These are phyloP conservation scores for Capsicum chinense DNA, from an alignment of 257 asterid genomes.

Conservation along the genomic window DNA sequence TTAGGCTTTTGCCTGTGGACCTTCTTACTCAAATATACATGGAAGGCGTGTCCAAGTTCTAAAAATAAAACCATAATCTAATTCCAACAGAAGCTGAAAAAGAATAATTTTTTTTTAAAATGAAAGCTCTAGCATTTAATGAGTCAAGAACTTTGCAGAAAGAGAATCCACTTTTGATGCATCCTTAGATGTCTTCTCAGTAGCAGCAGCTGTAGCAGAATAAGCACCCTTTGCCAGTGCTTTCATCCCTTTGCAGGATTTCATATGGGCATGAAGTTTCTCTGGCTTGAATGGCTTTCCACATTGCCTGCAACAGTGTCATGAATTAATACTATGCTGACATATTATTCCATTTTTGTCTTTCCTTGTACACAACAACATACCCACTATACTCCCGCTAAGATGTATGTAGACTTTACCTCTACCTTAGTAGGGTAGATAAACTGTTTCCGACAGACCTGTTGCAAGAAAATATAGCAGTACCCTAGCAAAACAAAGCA, in stretches of 20 bases:
- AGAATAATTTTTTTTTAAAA: not conserved
- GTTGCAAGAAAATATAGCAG: no score
- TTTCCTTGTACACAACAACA: not conserved
- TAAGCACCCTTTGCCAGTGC: constrained; percentile 47
- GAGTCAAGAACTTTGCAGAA: constrained; percentile 50
- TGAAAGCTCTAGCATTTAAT: constrained; percentile 26
- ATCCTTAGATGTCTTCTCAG: constrained; percentile 42
- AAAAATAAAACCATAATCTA: constrained; percentile 24
- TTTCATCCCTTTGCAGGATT: constrained; percentile 77
- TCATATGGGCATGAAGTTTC: constrained; percentile 81
- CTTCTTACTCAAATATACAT: constrained; percentile 38
- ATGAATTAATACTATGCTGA: not conserved
- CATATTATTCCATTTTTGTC: not conserved
- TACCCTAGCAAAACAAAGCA: no score
- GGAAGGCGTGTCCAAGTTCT: not conserved
- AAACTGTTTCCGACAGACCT: no score
- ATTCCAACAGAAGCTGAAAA: not conserved
- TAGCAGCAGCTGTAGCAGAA: constrained; percentile 39
- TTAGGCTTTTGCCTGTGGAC: constrained; percentile 21
- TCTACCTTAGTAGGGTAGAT: no score
- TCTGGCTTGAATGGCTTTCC: constrained; percentile 88
- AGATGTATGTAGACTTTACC: no score
- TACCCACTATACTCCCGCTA: no score
- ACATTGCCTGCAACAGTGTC: constrained; percentile 63
- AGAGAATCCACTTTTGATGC: constrained; percentile 33